phyloP scores from a whole-genome alignment of 306 rosid genomes.

The Citrullus mucosospermus region DNA sequence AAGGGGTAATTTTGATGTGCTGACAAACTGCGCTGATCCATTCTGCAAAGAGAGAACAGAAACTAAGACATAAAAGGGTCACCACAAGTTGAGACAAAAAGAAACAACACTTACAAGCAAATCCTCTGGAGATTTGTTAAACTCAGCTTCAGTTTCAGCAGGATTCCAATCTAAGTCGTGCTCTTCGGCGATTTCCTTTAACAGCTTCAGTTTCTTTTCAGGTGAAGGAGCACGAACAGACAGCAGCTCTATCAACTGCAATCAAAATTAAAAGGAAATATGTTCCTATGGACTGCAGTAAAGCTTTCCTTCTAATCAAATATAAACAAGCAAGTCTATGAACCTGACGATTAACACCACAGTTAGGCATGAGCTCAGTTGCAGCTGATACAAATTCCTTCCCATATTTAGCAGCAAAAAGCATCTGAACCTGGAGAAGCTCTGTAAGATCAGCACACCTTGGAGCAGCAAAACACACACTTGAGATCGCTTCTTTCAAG shows the following conservation, averaged over 20 bases:
- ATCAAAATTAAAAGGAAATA: conserved; percentile 15
- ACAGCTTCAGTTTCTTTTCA: conserved; percentile 71
- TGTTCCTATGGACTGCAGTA: neutral
- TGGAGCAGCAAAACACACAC: conserved; percentile 92
- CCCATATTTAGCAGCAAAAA: conserved; percentile 73
- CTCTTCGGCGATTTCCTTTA: conserved; percentile 91
- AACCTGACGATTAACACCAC: conserved; percentile 99
- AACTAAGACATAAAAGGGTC: neutral
- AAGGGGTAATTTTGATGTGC: conserved; percentile 52
- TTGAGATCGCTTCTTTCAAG: conserved; percentile 92
- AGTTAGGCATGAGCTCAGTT: conserved; percentile 81
- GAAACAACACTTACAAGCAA: conserved; percentile 40
- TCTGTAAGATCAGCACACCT: conserved; percentile 91
- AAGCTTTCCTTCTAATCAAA: neutral
- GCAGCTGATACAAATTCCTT: conserved; percentile 77
- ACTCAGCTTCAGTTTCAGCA: conserved; percentile 68
- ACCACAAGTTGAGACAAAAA: conserved; percentile 6
- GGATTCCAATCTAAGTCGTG: conserved; percentile 94
- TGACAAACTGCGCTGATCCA: conserved; percentile 48
- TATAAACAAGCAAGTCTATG: conserved; percentile 9
- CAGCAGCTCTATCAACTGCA: conserved; percentile 76
- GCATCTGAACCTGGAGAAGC: conserved; percentile 78
- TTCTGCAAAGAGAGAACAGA: conserved; percentile 26
- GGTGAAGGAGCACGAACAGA: conserved; percentile 87
- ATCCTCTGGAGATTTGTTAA: conserved; percentile 69